Evolutionary conservation across 2,329 filamentous ascomycete genomes (phyloP), one percentile per base, ranked within the genome.

Genomic region (Apiospora aurea): DNA sequence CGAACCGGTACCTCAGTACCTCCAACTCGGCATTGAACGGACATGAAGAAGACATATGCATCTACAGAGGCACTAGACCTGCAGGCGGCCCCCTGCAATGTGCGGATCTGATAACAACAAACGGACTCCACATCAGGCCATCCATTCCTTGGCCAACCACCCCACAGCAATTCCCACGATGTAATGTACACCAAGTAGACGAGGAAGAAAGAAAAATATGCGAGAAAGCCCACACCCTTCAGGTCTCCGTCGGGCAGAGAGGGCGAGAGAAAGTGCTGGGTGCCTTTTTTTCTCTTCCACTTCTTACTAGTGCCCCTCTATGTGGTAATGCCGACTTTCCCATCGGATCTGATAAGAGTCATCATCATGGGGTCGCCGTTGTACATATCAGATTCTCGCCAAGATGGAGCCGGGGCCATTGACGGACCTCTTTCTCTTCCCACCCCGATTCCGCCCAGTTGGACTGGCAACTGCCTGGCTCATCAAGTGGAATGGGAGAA

Each of bases 101-200:
- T 69, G 68, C 68, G 68, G 68, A 69, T 69, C 68, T 69, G 68
- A 69, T 69, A 69, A 69, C 34, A 57, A 69, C 34, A 57, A 69
- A 41, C 18, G 34, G 44, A 5, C 44, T 24, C 67, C 67, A 69
- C 67, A 41, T 41, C 57, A 64, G 57, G 57, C 57, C 57, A 64
- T 41, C 57, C 57, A 41, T 41, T 64, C 57, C 57, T 41, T 64
- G 57, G 57, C 34, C 8, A 26, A 64, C 34, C 11, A 64, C 57
- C 57, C 57, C 57, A 64, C 57, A 41, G 57, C 57, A 64, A 64
- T 64, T 64, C 57, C 57, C 57, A 64, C 34, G 34, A 64, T 64
- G 57, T 64, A 64, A 64, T 64, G 57, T 64, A 64, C 34, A 38
- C 53, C 16, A 34, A 18, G 46, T 49, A 49, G 14, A 34, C 4